Base-by-base conservation (phyloP, 2,329 filamentous ascomycete species). In the Pyrenophora graminea region DNA sequence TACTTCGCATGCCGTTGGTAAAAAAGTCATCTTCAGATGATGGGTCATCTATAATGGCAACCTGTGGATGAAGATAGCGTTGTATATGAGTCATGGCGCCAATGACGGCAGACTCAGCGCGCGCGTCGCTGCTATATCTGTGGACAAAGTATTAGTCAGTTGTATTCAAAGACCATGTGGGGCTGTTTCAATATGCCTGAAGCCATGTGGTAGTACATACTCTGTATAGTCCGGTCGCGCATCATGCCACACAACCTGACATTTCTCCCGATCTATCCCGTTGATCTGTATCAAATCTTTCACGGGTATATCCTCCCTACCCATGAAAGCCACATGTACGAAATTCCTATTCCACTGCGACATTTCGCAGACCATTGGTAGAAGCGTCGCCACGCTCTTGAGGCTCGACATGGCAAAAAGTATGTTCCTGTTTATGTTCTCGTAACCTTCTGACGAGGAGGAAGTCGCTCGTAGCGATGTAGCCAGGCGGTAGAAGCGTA, bases 341-440 rank as follows among this genome's bases (percentile, higher is more conserved):
- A 85, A 81, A 65, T 85, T 96, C 51, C 82, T 79, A 48, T 82
- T 80, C 71, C 85, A 81, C 18, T 72, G 72, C 6, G 86, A 86
- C 92, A 97, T 97, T 63, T 90, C 84, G 72, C 94, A 97, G 5
- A 92, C 90, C 67, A 96, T 79, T 0, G 91, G 91, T 27, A 96
- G 76, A 45, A 97, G 71, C 27, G 82, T 82, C 0, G 89, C 82
- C 13, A 86, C 84, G 67, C 90, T 94, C 69, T 83, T 83, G 43
- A 95, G 74, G 54, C 82, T 91, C 0, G 89, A 86, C 3, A 89
- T 86, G 4, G 86, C 87, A 68, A 96, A 96, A 3, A 97, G 73
- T 13, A 96, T 81, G 64, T 91, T 91, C 43, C 82, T 82, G 65
- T 89, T 90, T 32, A 74, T 68, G 27, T 68, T 56, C 45, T 76